phyloP scores from a whole-genome alignment of 371 early-diverging fungal genomes.

The Mucor circinelloides region DNA sequence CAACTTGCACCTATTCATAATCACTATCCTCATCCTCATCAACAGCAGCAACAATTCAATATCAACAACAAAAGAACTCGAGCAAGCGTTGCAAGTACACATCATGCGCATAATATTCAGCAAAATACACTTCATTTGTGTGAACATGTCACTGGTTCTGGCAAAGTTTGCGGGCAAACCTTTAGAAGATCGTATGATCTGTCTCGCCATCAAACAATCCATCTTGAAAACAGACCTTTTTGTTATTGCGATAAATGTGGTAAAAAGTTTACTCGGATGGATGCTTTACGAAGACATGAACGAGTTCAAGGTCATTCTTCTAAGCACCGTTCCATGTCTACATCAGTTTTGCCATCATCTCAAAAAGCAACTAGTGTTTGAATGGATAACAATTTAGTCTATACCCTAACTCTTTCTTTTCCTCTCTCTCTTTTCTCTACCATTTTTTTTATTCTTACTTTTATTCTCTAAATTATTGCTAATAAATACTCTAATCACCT shows the following conservation, averaged over 20 bases:
- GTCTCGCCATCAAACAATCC: conserved; percentile 49
- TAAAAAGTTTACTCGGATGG: conserved; percentile 51
- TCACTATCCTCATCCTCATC: conserved; percentile 18
- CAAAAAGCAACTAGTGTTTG: conserved; percentile 3
- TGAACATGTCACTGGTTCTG: conserved; percentile 31
- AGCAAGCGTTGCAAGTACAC: conserved; percentile 2
- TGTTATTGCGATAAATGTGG: conserved; percentile 48
- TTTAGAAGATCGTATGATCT: conserved; percentile 51
- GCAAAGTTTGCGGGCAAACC: conserved; percentile 40
- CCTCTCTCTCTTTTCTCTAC: too few species aligned
- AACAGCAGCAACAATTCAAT: not conserved
- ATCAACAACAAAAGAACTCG: not conserved
- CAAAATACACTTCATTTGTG: conserved; percentile 19
- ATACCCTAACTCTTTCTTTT: not conserved
- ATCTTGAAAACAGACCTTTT: conserved; percentile 46
- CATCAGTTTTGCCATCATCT: not conserved
- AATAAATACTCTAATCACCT: too few species aligned
- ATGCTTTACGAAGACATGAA: conserved; percentile 54
- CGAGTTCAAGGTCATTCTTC: conserved; percentile 43
- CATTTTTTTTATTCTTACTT: not conserved
- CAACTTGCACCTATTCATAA: conserved; percentile 26
- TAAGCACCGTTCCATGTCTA: conserved; percentile 13
- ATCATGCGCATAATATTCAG: conserved; percentile 8
- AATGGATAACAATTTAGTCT: not conserved
- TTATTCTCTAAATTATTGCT: too few species aligned